Percentiles rank a stretch among this genome's conserved stretches.
phyloP scores from a whole-genome alignment of 176 grass and related monocot genomes.

The Melocanna baccifera region DNA sequence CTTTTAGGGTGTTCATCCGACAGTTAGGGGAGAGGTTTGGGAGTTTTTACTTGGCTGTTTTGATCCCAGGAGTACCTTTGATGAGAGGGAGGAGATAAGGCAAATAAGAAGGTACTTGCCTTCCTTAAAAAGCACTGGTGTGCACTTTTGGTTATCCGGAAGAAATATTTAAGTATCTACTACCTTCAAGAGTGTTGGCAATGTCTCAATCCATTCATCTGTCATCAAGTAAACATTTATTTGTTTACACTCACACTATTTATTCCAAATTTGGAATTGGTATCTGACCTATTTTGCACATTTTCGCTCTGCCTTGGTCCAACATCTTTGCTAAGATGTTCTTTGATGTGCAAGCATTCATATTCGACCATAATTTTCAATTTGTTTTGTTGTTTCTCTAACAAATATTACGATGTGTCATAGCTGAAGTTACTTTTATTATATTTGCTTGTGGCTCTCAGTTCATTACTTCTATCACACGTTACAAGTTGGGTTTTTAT shows the following conservation, averaged over 20 bases:
- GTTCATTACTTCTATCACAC: background rate
- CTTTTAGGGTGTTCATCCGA: slow-evolving; percentile 90
- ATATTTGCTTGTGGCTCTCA: background rate
- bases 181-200: background rate
- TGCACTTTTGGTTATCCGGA: background rate
- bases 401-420: background rate
- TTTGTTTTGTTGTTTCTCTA: background rate
- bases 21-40: slow-evolving; percentile 96
- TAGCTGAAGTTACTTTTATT: background rate
- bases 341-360: background rate
- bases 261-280: background rate
- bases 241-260: background rate
- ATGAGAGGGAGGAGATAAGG: slow-evolving; percentile 88
- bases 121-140: slow-evolving; percentile 11
- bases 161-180: background rate
- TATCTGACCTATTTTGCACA: slow-evolving; percentile 2
- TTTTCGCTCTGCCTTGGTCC: background rate
- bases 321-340: background rate
- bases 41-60: slow-evolving; percentile 97
- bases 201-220: background rate
- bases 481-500: background rate
- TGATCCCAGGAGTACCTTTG: slow-evolving; percentile 86
- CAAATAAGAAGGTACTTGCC: slow-evolving; percentile 77
- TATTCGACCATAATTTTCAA: background rate
- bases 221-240: slow-evolving; percentile 3